phyloP scores from a whole-genome alignment of 495 filamentous ascomycete genomes.

The Cryomyces antarcticus region DNA sequence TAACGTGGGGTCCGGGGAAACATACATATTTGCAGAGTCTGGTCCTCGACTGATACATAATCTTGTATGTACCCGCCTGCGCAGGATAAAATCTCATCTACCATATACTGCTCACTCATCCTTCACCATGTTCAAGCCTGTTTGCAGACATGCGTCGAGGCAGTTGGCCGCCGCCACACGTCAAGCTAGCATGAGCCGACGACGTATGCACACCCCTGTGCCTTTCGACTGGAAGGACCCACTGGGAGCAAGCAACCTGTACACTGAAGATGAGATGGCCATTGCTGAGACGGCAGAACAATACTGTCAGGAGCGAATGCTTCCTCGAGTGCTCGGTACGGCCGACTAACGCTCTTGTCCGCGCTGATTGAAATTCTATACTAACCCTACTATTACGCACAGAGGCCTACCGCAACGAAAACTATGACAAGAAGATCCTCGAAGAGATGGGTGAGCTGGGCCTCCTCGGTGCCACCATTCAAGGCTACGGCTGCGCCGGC shows the following conservation, averaged over 20 bases:
- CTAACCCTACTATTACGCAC: background rate
- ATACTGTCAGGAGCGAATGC: slow-evolving; percentile 79
- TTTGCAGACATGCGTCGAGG: slow-evolving; percentile 15
- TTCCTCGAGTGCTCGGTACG: slow-evolving; percentile 75
- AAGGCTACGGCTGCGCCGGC: slow-evolving; percentile 90
- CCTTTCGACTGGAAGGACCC: slow-evolving; percentile 89
- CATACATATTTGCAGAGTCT: too few species aligned
- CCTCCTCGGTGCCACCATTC: slow-evolving; percentile 72
- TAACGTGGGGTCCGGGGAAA: too few species aligned
- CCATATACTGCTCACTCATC: background rate
- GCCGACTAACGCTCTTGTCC: background rate
- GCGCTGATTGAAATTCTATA: background rate
- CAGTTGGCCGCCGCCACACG: slow-evolving; percentile 14
- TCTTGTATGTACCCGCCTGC: too few species aligned
- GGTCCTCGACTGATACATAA: too few species aligned
- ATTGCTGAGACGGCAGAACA: slow-evolving; percentile 72
- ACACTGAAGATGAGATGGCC: slow-evolving; percentile 77
- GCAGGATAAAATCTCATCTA: too few species aligned
- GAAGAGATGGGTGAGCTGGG: slow-evolving; percentile 93
- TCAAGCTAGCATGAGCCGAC: slow-evolving; percentile 16
- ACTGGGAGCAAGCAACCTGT: slow-evolving; percentile 45
- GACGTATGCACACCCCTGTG: slow-evolving; percentile 31
- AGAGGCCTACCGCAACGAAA: slow-evolving; percentile 91
- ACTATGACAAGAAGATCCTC: slow-evolving; percentile 77
- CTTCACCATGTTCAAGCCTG: slow-evolving; percentile 21